Conservation (phyloP, 805 yeast genomes). For the Candida tallmaniae region DNA sequence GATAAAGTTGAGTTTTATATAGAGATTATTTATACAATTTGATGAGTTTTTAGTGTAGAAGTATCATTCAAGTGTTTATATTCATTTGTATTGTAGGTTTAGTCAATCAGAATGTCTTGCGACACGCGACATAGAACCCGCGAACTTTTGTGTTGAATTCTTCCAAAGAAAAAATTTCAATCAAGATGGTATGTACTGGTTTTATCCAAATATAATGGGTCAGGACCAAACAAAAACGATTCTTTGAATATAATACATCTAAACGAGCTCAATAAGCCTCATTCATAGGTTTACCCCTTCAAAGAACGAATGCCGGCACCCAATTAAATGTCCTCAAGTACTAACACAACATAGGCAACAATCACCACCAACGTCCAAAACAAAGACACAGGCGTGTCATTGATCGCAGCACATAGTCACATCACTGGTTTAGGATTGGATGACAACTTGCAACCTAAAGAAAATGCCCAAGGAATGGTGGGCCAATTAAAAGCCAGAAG, state of each 20-base stretch:
- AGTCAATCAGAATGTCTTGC: no score
- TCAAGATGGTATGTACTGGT: constrained; percentile 5
- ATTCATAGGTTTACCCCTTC: no score
- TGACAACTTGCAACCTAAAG: constrained; percentile 80
- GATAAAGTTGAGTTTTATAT: neutral
- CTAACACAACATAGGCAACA: constrained; percentile 14
- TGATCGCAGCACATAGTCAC: constrained; percentile 97
- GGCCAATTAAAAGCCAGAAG: constrained; percentile 93
- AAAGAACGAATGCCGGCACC: no score
- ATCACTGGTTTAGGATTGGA: constrained; percentile 96
- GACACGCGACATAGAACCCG: neutral
- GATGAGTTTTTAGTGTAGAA: no score
- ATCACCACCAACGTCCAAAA: constrained; percentile 29
- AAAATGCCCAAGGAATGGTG: constrained; percentile 86
- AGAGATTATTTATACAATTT: no score
- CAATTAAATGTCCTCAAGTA: no score
- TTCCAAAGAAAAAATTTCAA: neutral
- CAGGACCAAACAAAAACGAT: no score
- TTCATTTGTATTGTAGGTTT: no score
- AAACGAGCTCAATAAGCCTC: no score
- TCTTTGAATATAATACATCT: no score
- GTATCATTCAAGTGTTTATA: no score
- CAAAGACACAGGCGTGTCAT: constrained; percentile 49
- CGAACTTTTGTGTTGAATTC: neutral
- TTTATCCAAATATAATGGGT: no score